Percentiles rank a stretch among this genome's conserved stretches.
Conservation (phyloP, 2,329 filamentous ascomycete genomes). For the Alternaria sp. region DNA sequence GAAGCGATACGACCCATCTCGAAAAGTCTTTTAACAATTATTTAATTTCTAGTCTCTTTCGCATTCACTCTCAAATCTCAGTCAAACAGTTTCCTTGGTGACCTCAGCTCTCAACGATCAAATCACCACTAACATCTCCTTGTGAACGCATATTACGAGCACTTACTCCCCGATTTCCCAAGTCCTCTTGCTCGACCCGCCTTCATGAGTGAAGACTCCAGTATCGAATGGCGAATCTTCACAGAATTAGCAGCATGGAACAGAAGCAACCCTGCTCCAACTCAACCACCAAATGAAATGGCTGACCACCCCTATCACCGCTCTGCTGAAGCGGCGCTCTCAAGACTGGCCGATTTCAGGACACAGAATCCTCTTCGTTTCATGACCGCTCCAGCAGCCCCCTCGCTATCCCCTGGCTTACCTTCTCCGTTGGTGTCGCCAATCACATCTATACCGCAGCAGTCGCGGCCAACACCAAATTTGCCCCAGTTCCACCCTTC, state of each 20-base stretch:
- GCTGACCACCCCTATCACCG: background rate
- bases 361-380: background rate
- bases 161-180: background rate
- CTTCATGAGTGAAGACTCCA: background rate
- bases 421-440: background rate
- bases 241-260: background rate
- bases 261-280: background rate
- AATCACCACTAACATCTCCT: background rate
- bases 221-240: background rate
- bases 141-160: background rate
- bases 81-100: background rate
- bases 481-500: background rate
- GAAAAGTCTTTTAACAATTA: background rate
- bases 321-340: background rate
- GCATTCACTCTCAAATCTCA: background rate
- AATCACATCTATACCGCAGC: background rate
- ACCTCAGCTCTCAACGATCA: background rate
- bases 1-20: background rate
- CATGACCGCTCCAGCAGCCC: background rate
- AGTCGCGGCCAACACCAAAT: background rate
- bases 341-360: background rate
- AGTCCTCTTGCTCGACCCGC: too few species aligned
- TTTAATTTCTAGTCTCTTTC: too few species aligned
- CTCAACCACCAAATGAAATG: background rate
- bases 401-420: background rate